A percentile compares a stretch with the other conserved stretches of the same genome.
phyloP scores from a whole-genome alignment of 192 early-diverging fungal genomes.

The Helicostylum pulchrum region DNA sequence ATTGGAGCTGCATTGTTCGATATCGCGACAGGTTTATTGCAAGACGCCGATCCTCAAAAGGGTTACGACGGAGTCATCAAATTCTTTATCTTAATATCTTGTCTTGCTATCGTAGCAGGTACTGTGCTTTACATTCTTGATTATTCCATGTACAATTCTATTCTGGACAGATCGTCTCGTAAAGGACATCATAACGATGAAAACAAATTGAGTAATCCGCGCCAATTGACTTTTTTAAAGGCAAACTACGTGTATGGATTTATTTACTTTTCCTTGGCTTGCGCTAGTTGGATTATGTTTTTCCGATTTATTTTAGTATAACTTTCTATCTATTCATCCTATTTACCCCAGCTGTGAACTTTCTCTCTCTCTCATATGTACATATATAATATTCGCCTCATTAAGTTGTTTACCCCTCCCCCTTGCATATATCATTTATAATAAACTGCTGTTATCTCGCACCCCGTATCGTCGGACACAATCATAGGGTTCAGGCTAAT shows the following conservation, averaged over 20 bases:
- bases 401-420: too few species aligned
- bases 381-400: too few species aligned
- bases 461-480: too few species aligned
- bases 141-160: conserved; percentile 15
- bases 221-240: background rate
- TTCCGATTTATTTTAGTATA: conserved; percentile 14
- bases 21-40: conserved; percentile 54
- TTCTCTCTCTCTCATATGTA: too few species aligned
- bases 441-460: too few species aligned
- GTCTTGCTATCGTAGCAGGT: conserved; percentile 16
- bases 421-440: too few species aligned
- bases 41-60: conserved; percentile 41
- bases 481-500: too few species aligned
- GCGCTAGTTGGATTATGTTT: conserved; percentile 26
- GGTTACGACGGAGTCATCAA: conserved; percentile 33
- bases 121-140: conserved; percentile 23
- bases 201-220: conserved; percentile 9
- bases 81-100: conserved; percentile 28
- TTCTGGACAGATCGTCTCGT: conserved; percentile 27
- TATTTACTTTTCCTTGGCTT: conserved; percentile 12
- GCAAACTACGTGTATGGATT: conserved; percentile 24
- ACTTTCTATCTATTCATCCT: too few species aligned
- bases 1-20: conserved; percentile 60
- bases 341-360: too few species aligned
- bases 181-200: conserved; percentile 3